Base-by-base conservation (phyloP, 441 rosid genomes). In the Brassica hybrid region DNA sequence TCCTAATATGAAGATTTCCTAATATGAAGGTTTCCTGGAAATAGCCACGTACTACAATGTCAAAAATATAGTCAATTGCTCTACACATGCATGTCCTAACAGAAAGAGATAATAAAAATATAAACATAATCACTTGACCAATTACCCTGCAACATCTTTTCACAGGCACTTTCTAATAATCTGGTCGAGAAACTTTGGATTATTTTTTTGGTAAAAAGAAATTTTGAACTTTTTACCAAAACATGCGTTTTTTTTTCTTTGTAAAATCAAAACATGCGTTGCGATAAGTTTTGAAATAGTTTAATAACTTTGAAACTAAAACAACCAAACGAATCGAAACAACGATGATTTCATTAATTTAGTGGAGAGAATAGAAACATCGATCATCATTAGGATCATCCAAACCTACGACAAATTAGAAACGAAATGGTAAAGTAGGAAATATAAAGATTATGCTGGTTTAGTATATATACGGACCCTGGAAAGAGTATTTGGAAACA, bases 381-480 rank as follows among this genome's bases (percentile, higher is more conserved):
- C 48, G 52, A 60, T 69, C 19, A 32, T 60, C 4, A 75, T 41
- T 9, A 59, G 18, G 21, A 38, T 21, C 11, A 57, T 65, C 27
- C 2, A 14, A 66, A 36, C 56, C 12, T 65, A 38, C 45, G 38
- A 36, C 10, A 73, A 65, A 21, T 21, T 21, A 21, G 2, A 65
- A 16, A 56, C 10, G 65, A 66, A 73, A 56, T 54, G 45, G 72
- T 10, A n/a, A 68, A 52, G 18, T 54, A 17, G 4, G 2, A 18
- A 56, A 34, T 34, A 70, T 34, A 70, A 69, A 61, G 45, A 14
- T 25, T 62, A 62, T 13, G 48, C 19, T 76, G 57, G 27, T 52
- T 58, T 60, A 67, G n/a, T 34, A 11, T 23, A 1, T 67, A 23
- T 6, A 73, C 65, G 21, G 56, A 72, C 78, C 74, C 67, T 67